Evolutionary conservation across 345 rosid species (phyloP), one percentile per base, ranked within the genome.

Genomic region (Euphorbia peplus): DNA sequence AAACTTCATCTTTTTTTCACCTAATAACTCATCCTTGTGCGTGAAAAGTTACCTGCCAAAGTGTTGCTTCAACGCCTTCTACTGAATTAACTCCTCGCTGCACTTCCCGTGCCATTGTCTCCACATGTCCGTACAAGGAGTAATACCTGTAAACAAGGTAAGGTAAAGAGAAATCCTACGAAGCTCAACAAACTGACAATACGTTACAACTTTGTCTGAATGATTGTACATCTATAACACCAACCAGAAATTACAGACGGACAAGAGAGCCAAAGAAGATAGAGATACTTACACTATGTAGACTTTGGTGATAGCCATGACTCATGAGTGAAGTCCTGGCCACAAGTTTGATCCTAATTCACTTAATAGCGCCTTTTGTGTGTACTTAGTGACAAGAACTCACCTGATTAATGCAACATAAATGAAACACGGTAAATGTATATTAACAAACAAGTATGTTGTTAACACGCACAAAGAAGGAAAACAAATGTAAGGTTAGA

Each of bases 41-140:
- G 4, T 1, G n/a, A 26, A 18, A 51, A 64, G 26, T 22, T 73
- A 86, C 95, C 89, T 93, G 93, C 98, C 97, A 93, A 22, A 93
- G 90, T 47, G 96, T 89, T 68, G 97, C 97, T 72, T 93, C 95
- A 15, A 91, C 93, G 41, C 84, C 98, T 64, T 80, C 74, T 67
- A 91, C 85, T 1, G 86, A 32, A 71, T 85, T 89, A 37, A 90
- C 98, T 50, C 97, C 97, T 41, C 83, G 77, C 71, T 85, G 96
- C 63, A 85, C 82, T 77, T 89, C 89, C 58, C 97, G 73, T 41
- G 98, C 97, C 98, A 93, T 87, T 42, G 69, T 85, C 88, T 89
- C 96, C 30, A 93, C 97, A 60, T 93, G 97, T 19, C 97, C 87
- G 66, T 89, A 63, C 64, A 93, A 68, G 24, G 99, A 88, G 71